Evolutionary conservation across 1,139 yeast genomes (phyloP).

Genomic region (Blastobotrys arbuscula): DNA sequence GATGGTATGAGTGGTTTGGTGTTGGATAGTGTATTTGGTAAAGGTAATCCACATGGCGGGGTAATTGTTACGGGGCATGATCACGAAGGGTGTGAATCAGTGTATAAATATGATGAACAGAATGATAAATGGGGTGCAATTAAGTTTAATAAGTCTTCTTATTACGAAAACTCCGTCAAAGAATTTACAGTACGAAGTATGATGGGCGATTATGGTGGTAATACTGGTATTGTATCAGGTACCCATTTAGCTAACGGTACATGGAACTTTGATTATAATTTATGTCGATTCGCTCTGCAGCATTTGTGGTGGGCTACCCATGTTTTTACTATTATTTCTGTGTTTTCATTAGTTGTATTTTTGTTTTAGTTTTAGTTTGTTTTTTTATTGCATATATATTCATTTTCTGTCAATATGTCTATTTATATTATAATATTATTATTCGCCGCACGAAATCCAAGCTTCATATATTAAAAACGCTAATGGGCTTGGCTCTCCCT

Average conservation of each 20-base stretch:
- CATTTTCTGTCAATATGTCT: too few relatives aligned
- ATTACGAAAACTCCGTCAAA: slow-evolving; percentile 34
- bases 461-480: too few relatives aligned
- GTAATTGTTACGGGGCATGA: slow-evolving; percentile 91
- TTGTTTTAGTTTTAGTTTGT: background rate
- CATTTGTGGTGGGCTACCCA: slow-evolving; percentile 95
- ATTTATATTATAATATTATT: too few relatives aligned
- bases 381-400: too few relatives aligned
- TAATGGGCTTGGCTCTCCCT: too few relatives aligned
- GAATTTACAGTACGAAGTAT: slow-evolving; percentile 86
- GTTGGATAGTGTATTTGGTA: slow-evolving; percentile 59
- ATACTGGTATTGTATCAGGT: slow-evolving; percentile 79
- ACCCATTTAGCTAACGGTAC: slow-evolving; percentile 35
- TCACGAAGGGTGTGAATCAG: slow-evolving; percentile 83
- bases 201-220: slow-evolving; percentile 96
- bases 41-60: slow-evolving; percentile 45
- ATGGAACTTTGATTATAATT: slow-evolving; percentile 65
- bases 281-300: slow-evolving; percentile 83
- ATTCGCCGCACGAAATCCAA: too few relatives aligned
- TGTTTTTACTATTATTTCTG: slow-evolving; percentile 36
- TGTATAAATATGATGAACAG: slow-evolving; percentile 38
- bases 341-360: slow-evolving; percentile 4
- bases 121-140: slow-evolving; percentile 14
- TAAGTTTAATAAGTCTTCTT: slow-evolving; percentile 19
- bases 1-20: slow-evolving; percentile 61